phyloP scores from a whole-genome alignment of 2,329 filamentous ascomycete genomes.

The Coniochaeta sp. region DNA sequence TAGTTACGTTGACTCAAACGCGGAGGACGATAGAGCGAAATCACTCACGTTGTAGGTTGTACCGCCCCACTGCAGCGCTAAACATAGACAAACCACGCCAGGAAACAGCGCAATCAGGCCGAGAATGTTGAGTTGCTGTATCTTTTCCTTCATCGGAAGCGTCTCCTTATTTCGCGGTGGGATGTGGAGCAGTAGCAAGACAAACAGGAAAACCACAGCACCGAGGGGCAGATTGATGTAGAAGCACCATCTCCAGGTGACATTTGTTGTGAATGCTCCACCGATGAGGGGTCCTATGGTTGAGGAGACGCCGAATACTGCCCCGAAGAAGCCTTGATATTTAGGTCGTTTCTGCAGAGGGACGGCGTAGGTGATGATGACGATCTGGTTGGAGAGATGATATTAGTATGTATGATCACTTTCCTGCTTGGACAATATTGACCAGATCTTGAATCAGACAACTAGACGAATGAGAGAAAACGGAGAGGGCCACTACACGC shows the following conservation, averaged over 20 bases:
- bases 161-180: constrained; percentile 13
- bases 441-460: too few species aligned
- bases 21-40: background rate
- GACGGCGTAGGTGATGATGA: constrained; percentile 23
- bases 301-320: constrained; percentile 26
- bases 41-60: constrained; percentile 20
- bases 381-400: constrained; percentile 9
- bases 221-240: constrained; percentile 32
- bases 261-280: constrained; percentile 27
- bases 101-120: constrained; percentile 20
- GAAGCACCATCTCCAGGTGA: constrained; percentile 31
- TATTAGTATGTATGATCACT: too few species aligned
- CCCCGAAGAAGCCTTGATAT: constrained; percentile 26
- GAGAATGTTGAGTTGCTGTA: constrained; percentile 20
- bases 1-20: background rate
- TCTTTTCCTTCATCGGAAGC: constrained; percentile 15
- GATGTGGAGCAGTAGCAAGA: constrained; percentile 19
- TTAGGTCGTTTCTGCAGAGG: constrained; percentile 24
- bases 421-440: too few species aligned
- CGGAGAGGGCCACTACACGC: too few species aligned
- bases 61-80: constrained; percentile 27
- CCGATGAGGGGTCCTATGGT: constrained; percentile 28
- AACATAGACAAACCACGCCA: constrained; percentile 20
- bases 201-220: constrained; percentile 18
- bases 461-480: too few species aligned